Evolutionary conservation across 208 protist genomes (phyloP).

Genomic region (Trypanosoma vivax): DNA sequence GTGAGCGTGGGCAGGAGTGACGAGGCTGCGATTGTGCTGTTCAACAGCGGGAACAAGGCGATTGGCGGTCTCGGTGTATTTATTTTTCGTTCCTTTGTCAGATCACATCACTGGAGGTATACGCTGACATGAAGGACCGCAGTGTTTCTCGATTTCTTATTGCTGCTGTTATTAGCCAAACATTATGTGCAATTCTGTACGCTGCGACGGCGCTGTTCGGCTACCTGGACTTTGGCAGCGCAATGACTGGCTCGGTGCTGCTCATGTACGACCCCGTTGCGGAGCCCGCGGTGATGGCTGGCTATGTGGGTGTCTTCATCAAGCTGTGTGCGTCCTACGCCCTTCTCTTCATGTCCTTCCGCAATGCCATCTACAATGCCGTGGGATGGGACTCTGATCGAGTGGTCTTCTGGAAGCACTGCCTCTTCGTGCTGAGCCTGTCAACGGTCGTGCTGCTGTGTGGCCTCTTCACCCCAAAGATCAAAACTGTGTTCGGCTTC

Average conservation of each 20-base stretch:
- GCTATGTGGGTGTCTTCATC: constrained; percentile 49
- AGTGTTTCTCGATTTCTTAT: constrained; percentile 31
- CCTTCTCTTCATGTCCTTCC: constrained; percentile 46
- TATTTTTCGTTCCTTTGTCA: constrained; percentile 54
- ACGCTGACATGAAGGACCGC: constrained; percentile 31
- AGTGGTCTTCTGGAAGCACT: constrained; percentile 52
- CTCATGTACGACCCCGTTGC: constrained; percentile 53
- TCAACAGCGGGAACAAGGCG: constrained; percentile 13
- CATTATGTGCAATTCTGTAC: constrained; percentile 53
- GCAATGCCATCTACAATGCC: constrained; percentile 52
- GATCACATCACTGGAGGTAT: constrained; percentile 41
- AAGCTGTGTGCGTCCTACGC: constrained; percentile 52
- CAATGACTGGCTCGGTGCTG: constrained; percentile 38
- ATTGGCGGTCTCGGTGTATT: constrained; percentile 28
- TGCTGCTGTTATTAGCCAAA: constrained; percentile 27
- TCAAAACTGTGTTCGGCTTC: constrained; percentile 69
- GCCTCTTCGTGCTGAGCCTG: constrained; percentile 33
- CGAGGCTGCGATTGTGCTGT: background rate
- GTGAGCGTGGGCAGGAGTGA: background rate
- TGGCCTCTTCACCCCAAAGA: constrained; percentile 69
- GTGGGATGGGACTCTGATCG: constrained; percentile 38
- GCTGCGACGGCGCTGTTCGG: constrained; percentile 43
- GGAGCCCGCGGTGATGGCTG: constrained; percentile 41
- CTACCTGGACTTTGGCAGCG: constrained; percentile 51
- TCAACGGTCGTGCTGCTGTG: constrained; percentile 54